Evolutionary conservation across 2,329 filamentous ascomycete species (phyloP), one percentile per base, ranked within the genome.

Genomic region (Myriosclerotinia scirpicola): DNA sequence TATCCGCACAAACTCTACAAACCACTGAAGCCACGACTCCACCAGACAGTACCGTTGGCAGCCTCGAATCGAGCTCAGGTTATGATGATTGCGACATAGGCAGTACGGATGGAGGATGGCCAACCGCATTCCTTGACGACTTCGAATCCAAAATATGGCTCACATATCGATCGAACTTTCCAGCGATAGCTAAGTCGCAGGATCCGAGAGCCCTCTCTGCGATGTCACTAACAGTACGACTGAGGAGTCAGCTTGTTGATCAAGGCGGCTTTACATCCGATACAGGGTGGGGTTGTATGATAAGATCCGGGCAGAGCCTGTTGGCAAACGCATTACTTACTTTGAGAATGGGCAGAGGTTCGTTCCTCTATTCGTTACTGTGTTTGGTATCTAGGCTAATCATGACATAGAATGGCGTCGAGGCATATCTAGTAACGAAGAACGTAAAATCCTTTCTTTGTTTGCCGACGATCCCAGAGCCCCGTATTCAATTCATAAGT

Each of bases 201-300:
- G 90, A 94, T 71, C 88, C 90, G 0, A 88, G 88, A 73, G 90
- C 92, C 17, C 77, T 82, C 0, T 83, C 88, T 5, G 82, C 87
- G 9, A 86, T 98, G 81, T 96, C 92, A 4, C 86, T 98, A 67
- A 83, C 91, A 1, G 94, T 96, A 78, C 89, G 93, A 61, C 82
- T 98, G 72, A 90, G 93, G 74, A 93, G 84, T 64, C 90, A 92
- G 74, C 80, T 98, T 7, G 84, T 87, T 14, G 92, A 97, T 59
- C 86, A 91, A 67, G 83, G 84, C 36, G 93, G 91, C 5, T 99
- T 98, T 78, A 90, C 92, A 14, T 94, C 92, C 2, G 95, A 99
- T 77, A 93, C 92, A 12, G 95, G 95, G 62, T 99, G 96, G 93
- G 95, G 95, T 0, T 99, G 95, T 76, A 99, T 99, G 95, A 98